Evolutionary conservation across 805 yeast species (phyloP), one percentile per base, ranked within the genome.

Genomic region (Myxozyma nipponensis): DNA sequence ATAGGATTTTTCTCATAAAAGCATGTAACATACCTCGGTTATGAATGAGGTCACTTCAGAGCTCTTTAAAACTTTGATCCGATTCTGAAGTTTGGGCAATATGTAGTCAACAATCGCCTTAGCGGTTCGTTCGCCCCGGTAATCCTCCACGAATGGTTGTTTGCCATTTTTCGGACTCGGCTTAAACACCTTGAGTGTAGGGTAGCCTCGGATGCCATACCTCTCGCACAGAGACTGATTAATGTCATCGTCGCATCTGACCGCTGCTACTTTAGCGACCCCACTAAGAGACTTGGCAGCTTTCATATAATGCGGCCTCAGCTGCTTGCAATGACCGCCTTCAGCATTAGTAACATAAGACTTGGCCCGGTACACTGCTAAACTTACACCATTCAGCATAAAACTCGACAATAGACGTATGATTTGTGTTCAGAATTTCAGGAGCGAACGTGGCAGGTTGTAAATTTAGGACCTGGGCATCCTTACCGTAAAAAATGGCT

Each of bases 401-500:
- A 72, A 90, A 91, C 74, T 87, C 86, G 49, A 91, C 95, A 50
- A 90, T 60, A 1, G 95, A 69, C 1, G 95, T 84, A 61, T 87
- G 84, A 64, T 88, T 88, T 2, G 95, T 74, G 21, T 73, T 67
- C 39, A 80, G 73, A 2, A 90, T 79, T 43, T 82, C 84, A 49
- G 77, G 76, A 54, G 83, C 80, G 63, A 89, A 89, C 46, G 72
- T 82, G 2, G 46, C 32, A 15, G 81, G 69, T 21, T 76, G 73
- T 37, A 84, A 68, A 59, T 83, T 89, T 45, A 76, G 68, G 3
- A 85, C 77, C 40, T 79, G 70, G 39, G 73, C 70, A 3, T 62
- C 48, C n/a, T 63, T 47, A 23, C 59, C 63, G 50, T 79, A 79
- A 53, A 71, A 73, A 13, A 37, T 48, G 7, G 53, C 56, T n/a